Evolutionary conservation across 352 stramenopile genomes (phyloP), one percentile per base, ranked within the genome.

Genomic region (Lagenidium sp.): DNA sequence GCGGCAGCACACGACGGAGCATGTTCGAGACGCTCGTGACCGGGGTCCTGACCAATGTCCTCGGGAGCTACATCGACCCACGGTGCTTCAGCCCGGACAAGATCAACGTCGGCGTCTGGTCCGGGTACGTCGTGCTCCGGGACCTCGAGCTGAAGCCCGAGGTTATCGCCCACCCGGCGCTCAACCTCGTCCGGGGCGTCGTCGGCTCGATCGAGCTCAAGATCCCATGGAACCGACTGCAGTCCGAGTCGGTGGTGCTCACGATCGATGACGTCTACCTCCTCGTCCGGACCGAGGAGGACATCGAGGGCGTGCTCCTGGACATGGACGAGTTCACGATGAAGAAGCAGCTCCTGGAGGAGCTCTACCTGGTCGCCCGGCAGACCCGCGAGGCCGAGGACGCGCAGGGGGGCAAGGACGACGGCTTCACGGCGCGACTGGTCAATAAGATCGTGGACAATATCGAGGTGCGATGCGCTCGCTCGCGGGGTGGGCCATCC

Each of bases 361-460:
- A 88, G 31, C 55, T 92, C 20, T 92, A 92, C 45, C 43, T 47
- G 12, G 66, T 85, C 38, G 74, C 77, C 15, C 88, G 83, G 55
- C 52, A 67, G 34, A 68, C 80, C 35, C 56, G 82, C 28, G 55
- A 82, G n/a, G 57, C 48, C 6, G 60, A 59, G n/a, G 45, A 56
- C 3, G 50, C 28, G 15, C 15, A 50, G 18, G 43, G 25, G 5
- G 32, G 45, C 16, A 58, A 50, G 30, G 70, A 87, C n/a, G 73
- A 80, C 20, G 77, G 80, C 7, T 94, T 90, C 47, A 58, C 79
- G 3, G 69, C 73, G 21, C 68, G 82, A 24, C 60, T 94, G 16
- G 44, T 90, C 32, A 94, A 92, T 50, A 92, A 93, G 50, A 93
- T 94, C 47, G 80, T 94, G 20, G 82, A 94, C 50, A 94, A 94